phyloP scores from a whole-genome alignment of 139 green algal species.

The Chlorella sp. region DNA sequence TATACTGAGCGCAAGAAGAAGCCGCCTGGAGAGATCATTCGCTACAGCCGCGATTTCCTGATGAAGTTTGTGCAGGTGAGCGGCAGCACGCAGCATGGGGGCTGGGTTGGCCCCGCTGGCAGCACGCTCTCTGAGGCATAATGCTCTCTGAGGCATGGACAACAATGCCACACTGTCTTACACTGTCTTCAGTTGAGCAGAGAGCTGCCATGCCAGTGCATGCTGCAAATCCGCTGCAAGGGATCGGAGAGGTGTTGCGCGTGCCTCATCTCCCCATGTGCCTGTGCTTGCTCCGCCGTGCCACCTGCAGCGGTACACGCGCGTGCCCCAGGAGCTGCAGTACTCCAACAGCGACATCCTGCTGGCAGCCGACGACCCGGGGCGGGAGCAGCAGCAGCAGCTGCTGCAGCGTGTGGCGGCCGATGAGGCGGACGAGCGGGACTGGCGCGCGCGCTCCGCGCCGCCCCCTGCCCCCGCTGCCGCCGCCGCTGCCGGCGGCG shows the following conservation, averaged over 20 bases:
- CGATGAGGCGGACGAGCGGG: constrained; percentile 63
- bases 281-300: too few relatives aligned
- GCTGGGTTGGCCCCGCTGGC: too few relatives aligned
- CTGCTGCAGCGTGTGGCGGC: constrained; percentile 63
- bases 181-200: too few relatives aligned
- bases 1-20: constrained; percentile 64
- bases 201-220: too few relatives aligned
- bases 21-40: constrained; percentile 60
- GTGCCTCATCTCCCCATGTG: too few relatives aligned
- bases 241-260: too few relatives aligned
- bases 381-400: constrained; percentile 68
- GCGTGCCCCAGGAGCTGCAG: constrained; percentile 69
- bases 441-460: constrained; percentile 70
- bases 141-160: too few relatives aligned
- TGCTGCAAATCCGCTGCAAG: too few relatives aligned
- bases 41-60: constrained; percentile 78
- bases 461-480: not conserved
- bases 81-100: too few relatives aligned
- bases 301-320: constrained; percentile 73
- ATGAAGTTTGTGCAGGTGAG: constrained; percentile 81
- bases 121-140: too few relatives aligned
- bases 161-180: too few relatives aligned
- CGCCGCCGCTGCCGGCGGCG: not conserved
- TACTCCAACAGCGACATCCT: constrained; percentile 74
- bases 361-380: constrained; percentile 63